phyloP scores from a whole-genome alignment of 768 basidiomycete species.

The Mycena vitilis region DNA sequence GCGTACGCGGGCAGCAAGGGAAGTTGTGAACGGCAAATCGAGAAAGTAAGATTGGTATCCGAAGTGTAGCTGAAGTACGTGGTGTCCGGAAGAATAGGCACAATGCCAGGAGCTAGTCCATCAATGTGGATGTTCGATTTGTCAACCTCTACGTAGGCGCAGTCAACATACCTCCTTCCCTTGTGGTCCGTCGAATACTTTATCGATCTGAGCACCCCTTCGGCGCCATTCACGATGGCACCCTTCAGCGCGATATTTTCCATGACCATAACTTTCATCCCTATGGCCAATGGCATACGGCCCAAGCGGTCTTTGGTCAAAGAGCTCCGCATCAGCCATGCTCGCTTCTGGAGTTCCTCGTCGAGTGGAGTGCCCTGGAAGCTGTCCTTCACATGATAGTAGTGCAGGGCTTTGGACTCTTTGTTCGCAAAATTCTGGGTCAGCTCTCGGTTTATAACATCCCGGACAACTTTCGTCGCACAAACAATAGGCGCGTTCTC shows the following conservation, averaged over 20 bases:
- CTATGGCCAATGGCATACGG: background rate
- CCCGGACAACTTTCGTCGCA: background rate
- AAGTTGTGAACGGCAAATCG: background rate
- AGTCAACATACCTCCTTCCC: background rate
- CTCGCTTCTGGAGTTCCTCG: background rate
- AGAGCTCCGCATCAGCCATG: background rate
- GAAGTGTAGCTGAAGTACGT: background rate
- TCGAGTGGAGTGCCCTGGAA: background rate
- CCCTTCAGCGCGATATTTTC: conserved; percentile 3
- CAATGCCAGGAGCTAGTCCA: background rate
- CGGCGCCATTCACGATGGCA: background rate
- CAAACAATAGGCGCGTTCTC: conserved; percentile 8
- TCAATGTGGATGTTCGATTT: too few relatives aligned
- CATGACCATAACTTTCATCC: conserved; percentile 14
- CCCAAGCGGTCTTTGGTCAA: background rate
- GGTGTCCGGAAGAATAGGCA: background rate
- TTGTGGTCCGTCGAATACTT: background rate
- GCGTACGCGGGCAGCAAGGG: conserved; percentile 8
- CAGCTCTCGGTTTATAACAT: conserved; percentile 7
- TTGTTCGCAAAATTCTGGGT: background rate
- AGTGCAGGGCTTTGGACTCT: background rate
- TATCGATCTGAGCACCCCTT: background rate
- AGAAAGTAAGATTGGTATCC: background rate
- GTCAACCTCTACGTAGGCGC: background rate
- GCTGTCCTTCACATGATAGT: background rate